Conservation (phyloP, 441 rosid genomes). For the Brassica hybrid region DNA sequence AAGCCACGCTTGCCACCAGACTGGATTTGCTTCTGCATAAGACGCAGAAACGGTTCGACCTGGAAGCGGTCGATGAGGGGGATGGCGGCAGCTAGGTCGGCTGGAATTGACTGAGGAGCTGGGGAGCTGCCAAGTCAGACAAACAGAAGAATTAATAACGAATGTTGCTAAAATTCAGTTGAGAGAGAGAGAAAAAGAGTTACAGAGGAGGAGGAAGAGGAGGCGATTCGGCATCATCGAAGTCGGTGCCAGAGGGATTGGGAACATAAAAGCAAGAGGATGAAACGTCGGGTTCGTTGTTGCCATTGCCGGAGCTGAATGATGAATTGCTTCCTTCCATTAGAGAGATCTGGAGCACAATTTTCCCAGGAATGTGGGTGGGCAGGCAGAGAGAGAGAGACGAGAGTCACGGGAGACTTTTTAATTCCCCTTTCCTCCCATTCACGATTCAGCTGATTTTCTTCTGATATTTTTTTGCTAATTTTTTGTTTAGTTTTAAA, state of each 20-base stretch:
- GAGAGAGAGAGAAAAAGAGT: too few relatives aligned
- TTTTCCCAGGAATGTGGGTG: neutral
- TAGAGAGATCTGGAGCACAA: too few relatives aligned
- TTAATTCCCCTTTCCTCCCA: slow-evolving; percentile 20
- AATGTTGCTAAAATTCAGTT: neutral
- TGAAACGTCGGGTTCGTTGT: neutral
- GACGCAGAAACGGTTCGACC: slow-evolving; percentile 90
- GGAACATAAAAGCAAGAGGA: slow-evolving; percentile 41
- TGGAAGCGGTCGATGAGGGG: slow-evolving; percentile 95
- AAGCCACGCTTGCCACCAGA: slow-evolving; percentile 91
- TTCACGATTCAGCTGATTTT: neutral
- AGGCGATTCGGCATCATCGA: slow-evolving; percentile 41
- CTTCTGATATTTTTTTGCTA: neutral
- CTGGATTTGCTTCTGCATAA: slow-evolving; percentile 97
- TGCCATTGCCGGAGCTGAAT: slow-evolving; percentile 38
- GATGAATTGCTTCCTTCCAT: slow-evolving; percentile 40
- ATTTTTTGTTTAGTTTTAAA: neutral
- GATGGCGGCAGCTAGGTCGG: slow-evolving; percentile 91
- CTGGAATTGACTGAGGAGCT: slow-evolving; percentile 58
- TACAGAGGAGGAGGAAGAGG: slow-evolving; percentile 46
- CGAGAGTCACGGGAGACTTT: slow-evolving; percentile 37
- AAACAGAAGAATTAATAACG: too few relatives aligned
- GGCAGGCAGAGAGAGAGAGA: too few relatives aligned
- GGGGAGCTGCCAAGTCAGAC: slow-evolving; percentile 26
- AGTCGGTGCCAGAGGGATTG: slow-evolving; percentile 38